phyloP scores from a whole-genome alignment of 2,329 filamentous ascomycete species.

The Talaromyces marneffei region DNA sequence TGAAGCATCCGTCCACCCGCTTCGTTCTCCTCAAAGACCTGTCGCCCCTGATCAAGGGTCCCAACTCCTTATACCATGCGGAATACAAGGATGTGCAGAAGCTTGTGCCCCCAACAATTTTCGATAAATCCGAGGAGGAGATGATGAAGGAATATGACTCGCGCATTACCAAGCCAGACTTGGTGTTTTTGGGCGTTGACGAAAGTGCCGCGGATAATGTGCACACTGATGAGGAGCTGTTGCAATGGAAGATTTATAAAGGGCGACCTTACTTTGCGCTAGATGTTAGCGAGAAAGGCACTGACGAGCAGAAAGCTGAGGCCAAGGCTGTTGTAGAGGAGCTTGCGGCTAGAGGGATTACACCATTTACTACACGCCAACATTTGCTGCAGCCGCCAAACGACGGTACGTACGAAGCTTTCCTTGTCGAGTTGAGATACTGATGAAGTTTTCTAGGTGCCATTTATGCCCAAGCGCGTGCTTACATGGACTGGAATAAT shows the following conservation, averaged over 20 bases:
- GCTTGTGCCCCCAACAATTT: slow-evolving; percentile 67
- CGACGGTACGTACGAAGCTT: slow-evolving; percentile 45
- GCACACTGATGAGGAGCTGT: slow-evolving; percentile 33
- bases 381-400: slow-evolving; percentile 55
- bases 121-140: slow-evolving; percentile 65
- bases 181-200: slow-evolving; percentile 81
- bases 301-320: slow-evolving; percentile 49
- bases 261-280: slow-evolving; percentile 84
- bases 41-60: slow-evolving; percentile 62
- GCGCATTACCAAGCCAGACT: slow-evolving; percentile 56
- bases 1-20: slow-evolving; percentile 42
- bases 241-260: slow-evolving; percentile 55
- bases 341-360: slow-evolving; percentile 56
- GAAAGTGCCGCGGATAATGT: slow-evolving; percentile 42
- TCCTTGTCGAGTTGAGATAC: not conserved
- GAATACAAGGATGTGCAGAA: slow-evolving; percentile 62
- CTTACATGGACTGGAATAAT: slow-evolving; percentile 87
- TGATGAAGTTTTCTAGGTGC: slow-evolving; percentile 56
- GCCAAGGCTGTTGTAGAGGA: slow-evolving; percentile 56
- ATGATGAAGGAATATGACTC: slow-evolving; percentile 70
- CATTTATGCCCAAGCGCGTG: slow-evolving; percentile 82
- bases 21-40: slow-evolving; percentile 79
- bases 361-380: slow-evolving; percentile 63
- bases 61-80: slow-evolving; percentile 61
- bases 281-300: slow-evolving; percentile 71